Evolutionary conservation across 176 grass and related monocot genomes (phyloP), one percentile per base, ranked within the genome.

Genomic region (Bolboschoenus planiculmis): DNA sequence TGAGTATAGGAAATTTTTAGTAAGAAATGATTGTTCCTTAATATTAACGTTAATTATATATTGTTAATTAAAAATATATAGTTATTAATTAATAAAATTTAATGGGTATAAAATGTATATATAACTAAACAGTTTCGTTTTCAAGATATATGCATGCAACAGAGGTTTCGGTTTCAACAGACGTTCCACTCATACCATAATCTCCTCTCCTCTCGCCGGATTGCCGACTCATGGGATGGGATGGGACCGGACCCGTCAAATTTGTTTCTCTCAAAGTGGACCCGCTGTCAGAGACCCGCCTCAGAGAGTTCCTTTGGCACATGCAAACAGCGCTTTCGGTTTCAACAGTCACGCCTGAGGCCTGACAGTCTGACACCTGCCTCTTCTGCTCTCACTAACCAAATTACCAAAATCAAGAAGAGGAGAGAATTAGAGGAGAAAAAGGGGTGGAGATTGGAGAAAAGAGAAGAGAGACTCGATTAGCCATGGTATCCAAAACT

Each of bases 401-500:
- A 48, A 50, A 74, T 48, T 44, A 10, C n/a, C n/a, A 47, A 74
- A 75, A 75, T 30, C 23, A 29, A n/a, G 6, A 1, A 23, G 43
- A 14, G 39, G 11, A 75, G 71, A 30, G 5, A 27, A n/a, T n/a
- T n/a, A n/a, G n/a, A n/a, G n/a, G 39, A 74, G 65, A 37, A 7
- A 73, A 3, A 73, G 37, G n/a, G n/a, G n/a, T n/a, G n/a, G n/a
- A 42, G 33, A 20, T 6, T 1, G 7, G 2, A 35, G 61, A 34
- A 5, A 14, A 8, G n/a, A 57, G 7, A 65, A 70, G 42, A 59
- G n/a, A n/a, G n/a, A n/a, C n/a, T n/a, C n/a, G n/a, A n/a, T 27
- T 29, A 10, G 23, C 56, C 56, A 81, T 81, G 80, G 80, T 66
- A 18, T 63, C 43, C n/a, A 82, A 82, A 82, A 65, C 57, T 18